Base-by-base conservation (phyloP, 108 stramenopile species). In the Skeletonema menzelii region DNA sequence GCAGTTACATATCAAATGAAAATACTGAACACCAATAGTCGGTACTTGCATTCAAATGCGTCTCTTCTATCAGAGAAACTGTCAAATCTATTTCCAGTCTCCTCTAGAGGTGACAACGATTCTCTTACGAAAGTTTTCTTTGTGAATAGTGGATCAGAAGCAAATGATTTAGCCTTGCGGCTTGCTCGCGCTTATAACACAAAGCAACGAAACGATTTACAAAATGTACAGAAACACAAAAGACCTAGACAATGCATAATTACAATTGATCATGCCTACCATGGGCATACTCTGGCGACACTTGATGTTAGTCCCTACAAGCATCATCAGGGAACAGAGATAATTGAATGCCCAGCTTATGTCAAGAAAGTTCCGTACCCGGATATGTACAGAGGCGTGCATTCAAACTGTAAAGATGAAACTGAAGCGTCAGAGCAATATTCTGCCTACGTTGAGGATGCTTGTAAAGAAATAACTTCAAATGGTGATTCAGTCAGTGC, bases 81-180 rank as follows among this genome's bases (percentile, higher is more conserved):
- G 7, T 64, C 57, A 19, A 63, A 69, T 40, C 65, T 82, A 0
- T 62, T 95, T 5, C 91, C 96, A 11, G 1, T 22, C 8, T 22
- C 49, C 22, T 17, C 3, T 5, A 53, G 49, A 19, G 22, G 22
- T 53, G 49, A 0, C 6, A 22, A 6, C 0, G 73, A 80, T 38
- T 73, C 86, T n/a, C 77, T 94, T 53, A 72, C 86, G 58, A 73
- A 82, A 12, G 94, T 97, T 7, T 97, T 94, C 59, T 93, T 98
- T 70, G 97, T 97, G 56, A 97, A 97, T 75, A 91, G 89, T 28
- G 98, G 98, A 1, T 92, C 85, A 56, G 98, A 99, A 82, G 98
- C 98, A 15, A 99, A 99, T 80, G 98, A 99, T 74, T 84, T 99
- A 65, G 98, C 98, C 14, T 68, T 99, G 22, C 92, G 98, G 56